These are phyloP conservation scores for Epichloe brachyelytri DNA, from an alignment of 2,329 filamentous ascomycete genomes.

Conservation along the genomic window DNA sequence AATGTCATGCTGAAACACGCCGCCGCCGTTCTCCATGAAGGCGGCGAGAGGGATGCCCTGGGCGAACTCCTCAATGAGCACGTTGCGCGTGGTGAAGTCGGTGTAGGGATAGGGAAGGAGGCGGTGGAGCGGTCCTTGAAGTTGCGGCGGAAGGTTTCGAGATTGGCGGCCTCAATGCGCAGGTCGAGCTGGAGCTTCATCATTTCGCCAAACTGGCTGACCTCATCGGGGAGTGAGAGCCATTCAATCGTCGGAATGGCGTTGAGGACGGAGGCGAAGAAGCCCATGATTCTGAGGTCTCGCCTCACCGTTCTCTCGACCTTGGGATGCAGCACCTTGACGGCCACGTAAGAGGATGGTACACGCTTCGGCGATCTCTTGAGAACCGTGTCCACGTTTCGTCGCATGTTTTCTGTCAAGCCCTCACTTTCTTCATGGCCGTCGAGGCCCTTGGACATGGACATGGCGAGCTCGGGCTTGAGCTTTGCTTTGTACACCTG, in stretches of 20 bases:
- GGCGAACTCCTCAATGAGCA: slow-evolving; percentile 90
- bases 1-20: slow-evolving; percentile 86
- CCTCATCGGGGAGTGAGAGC: slow-evolving; percentile 91
- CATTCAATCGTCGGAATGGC: slow-evolving; percentile 88
- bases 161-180: slow-evolving; percentile 84
- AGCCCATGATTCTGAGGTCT: slow-evolving; percentile 84
- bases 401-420: slow-evolving; percentile 56
- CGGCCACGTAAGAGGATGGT: slow-evolving; percentile 82
- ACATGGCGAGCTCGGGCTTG: slow-evolving; percentile 60
- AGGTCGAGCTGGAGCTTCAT: slow-evolving; percentile 96
- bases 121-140: slow-evolving; percentile 82
- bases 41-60: slow-evolving; percentile 84
- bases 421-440: slow-evolving; percentile 28
- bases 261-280: slow-evolving; percentile 79
- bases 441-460: slow-evolving; percentile 44
- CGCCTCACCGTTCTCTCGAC: slow-evolving; percentile 84
- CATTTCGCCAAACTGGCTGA: slow-evolving; percentile 91
- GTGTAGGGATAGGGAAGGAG: slow-evolving; percentile 93
- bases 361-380: slow-evolving; percentile 78
- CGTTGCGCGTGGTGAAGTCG: slow-evolving; percentile 82
- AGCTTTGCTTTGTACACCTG: slow-evolving; percentile 96
- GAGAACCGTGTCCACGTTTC: slow-evolving; percentile 72
- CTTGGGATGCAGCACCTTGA: slow-evolving; percentile 89
- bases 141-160: slow-evolving; percentile 76
- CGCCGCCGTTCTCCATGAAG: slow-evolving; percentile 84